Evolutionary conservation across 345 rosid species (phyloP), one percentile per base, ranked within the genome.

Genomic region (Populus simonii): DNA sequence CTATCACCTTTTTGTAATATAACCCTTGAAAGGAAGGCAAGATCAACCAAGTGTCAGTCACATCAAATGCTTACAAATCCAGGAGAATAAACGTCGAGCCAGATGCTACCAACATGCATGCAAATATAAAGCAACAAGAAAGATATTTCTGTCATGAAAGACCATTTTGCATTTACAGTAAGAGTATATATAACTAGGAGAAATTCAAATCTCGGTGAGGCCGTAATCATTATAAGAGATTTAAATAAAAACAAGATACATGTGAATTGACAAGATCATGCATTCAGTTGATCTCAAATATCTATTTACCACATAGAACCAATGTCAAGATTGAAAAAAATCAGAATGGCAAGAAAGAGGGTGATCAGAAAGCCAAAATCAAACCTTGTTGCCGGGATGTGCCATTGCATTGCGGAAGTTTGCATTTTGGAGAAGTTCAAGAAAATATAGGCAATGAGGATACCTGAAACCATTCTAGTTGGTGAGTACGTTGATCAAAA

Each of bases 361-460:
- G 13, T 12, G 31, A 61, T 25, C 29, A 73, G 17, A 71, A 66
- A 72, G 65, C 29, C 33, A 63, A 76, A 82, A 72, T 38, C 33
- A 5, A 79, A 94, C 99, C 98, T 96, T 96, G 92, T 88, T 92
- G 76, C 86, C 92, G 55, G 98, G 99, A 91, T 92, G 98, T 10
- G 99, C 98, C 97, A 96, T 94, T 49, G 98, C 98, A 89, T 65
- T 85, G 74, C 98, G 91, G 84, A 94, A 96, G 84, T 87, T 92
- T 10, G 97, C 88, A 80, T 94, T 96, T 87, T 96, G 99, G 59
- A 96, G 98, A 84, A 90, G 97, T 82, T 96, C 97, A 22, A 96
- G 97, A 79, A 96, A 94, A 83, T 74, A 92, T n/a, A 96, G 81
- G 86, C 96, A 94, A 82, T 94, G 98, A 38, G 98, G 98, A 83